Evolutionary conservation across 2,329 filamentous ascomycete species (phyloP), one percentile per base, ranked within the genome.

Genomic region (Colletotrichum sp.): DNA sequence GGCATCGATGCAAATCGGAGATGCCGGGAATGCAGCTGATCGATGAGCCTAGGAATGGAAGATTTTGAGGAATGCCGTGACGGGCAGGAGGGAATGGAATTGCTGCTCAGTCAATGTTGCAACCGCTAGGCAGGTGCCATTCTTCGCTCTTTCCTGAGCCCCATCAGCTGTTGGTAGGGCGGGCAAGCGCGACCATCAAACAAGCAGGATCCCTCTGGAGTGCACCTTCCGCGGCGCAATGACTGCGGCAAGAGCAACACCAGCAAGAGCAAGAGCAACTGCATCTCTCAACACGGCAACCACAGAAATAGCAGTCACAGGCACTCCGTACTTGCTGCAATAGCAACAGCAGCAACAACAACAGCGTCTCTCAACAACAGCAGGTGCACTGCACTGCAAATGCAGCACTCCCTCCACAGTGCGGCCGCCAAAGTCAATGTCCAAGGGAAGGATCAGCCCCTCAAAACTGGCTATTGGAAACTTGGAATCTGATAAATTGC

Each of bases 1-100:
- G 60, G 16, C 57, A 69, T 69, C 59, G 70, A 76, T 16, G 57
- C 30, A 49, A 68, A 73, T 69, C 64, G 74, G 72, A 71, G 39
- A 69, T 52, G 52, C 44, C 24, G 44, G 13, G 26, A 36, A 34
- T 60, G 26, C 9, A 55, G 30, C 52, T 12, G 21, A n/a, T 36
- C 26, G 70, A 52, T 63, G 66, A 39, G 28, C 26, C 21, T 49
- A 30, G 52, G 52, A 60, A 32, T 32, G 34, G 57, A 13, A 62
- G 68, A 70, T 34, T 62, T 62, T 1, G 55, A 36, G 8, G 57
- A 70, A 32, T 24, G 55, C 26, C 16, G 39, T 30, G 55, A 67
- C 4, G 16, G 8, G 28, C 57, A 32, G 16, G 18, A 30, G 16
- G 57, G 16, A 30, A 30, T 28, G 57, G 26, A n/a, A 60, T 28